Conservation (phyloP, 345 rosid species). For the Litchi chinensis region DNA sequence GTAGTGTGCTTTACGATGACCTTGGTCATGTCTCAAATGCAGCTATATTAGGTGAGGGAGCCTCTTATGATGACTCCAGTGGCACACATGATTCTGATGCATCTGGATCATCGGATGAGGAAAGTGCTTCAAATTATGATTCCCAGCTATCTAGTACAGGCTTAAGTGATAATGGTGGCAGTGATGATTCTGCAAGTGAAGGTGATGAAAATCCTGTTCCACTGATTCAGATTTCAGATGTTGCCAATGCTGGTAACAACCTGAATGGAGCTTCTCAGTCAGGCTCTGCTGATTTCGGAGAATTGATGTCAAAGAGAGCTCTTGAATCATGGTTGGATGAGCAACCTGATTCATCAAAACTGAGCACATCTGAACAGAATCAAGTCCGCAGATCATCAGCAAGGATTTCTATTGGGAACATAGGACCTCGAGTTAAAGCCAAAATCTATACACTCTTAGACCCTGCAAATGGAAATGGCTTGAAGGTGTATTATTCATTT, state of each 20-base stretch:
- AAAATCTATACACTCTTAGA: constrained; percentile 73
- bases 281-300: constrained; percentile 46
- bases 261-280: constrained; percentile 37
- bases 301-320: constrained; percentile 60
- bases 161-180: constrained; percentile 44
- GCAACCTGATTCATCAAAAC: constrained; percentile 61
- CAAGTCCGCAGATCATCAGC: constrained; percentile 57
- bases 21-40: constrained; percentile 37
- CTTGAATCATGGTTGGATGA: constrained; percentile 91
- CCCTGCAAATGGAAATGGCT: constrained; percentile 78
- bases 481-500: constrained; percentile 82
- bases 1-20: constrained; percentile 57
- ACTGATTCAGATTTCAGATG: constrained; percentile 75
- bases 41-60: constrained; percentile 30
- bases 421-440: constrained; percentile 66
- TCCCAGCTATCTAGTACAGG: constrained; percentile 54
- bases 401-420: constrained; percentile 74
- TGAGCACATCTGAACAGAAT: constrained; percentile 41
- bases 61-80: constrained; percentile 25
- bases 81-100: constrained; percentile 44
- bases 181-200: constrained; percentile 51
- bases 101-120: constrained; percentile 65
- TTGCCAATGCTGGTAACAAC: constrained; percentile 27
- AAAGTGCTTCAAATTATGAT: constrained; percentile 68
- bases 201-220: constrained; percentile 49